Evolutionary conservation across 352 stramenopile genomes (phyloP), one percentile per base, ranked within the genome.

Genomic region (Blastocystis sp.): DNA sequence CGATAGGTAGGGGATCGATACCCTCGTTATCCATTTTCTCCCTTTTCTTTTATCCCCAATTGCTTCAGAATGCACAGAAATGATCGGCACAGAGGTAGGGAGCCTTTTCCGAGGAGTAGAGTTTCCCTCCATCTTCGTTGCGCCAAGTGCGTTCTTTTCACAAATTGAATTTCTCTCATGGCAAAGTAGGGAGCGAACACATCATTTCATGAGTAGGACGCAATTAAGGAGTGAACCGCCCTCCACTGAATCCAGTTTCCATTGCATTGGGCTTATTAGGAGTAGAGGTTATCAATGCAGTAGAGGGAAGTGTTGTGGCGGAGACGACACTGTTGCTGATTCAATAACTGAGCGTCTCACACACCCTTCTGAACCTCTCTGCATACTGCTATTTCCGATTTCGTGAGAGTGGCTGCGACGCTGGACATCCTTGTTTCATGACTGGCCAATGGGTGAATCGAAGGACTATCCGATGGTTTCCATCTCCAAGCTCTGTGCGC

Each of bases 21-120:
- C 77, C 77, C 77, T 17, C 45, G 62, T 87, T 64, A 87, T 87
- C 77, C 77, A 87, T 77, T 86, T 87, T 40, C 62, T 52, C 48
- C 79, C 40, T 70, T 48, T 34, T 76, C 19, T 84, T 79, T 23
- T 84, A 71, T 84, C 11, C 23, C 23, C 40, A 28, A 23, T 17
- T 28, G 11, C 1, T 80, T 59, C 11, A 61, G 45, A 45, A 2
- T n/a, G 45, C 23, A 14, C 45, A 21, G 10, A 17, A 34, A 77
- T 77, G 45, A 45, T 1, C 0, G 21, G 11, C 1, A 34, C 14
- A 59, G 14, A 34, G 2, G 23, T 2, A 43, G 11, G 23, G 19
- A 38, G 19, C 45, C 40, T n/a, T 40, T 77, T 60, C 1, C 14
- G 14, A 53, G 17, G 56, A 40, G 2, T 17, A 67, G 11, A 21